Evolutionary conservation across 208 protist genomes (phyloP).

Genomic region (Vickermania spadyakhi): DNA sequence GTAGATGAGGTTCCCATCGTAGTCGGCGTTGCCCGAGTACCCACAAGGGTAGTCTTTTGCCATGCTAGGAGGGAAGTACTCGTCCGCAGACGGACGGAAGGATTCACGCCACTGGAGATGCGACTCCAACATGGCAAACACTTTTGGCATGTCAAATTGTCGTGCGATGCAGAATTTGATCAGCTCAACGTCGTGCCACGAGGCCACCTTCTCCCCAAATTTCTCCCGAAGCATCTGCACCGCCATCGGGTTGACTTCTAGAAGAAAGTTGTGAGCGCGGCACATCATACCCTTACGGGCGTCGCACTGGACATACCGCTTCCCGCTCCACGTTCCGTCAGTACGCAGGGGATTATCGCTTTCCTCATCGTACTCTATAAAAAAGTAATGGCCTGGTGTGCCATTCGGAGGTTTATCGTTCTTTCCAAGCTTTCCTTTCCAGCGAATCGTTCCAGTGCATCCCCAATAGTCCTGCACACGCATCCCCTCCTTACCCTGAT

Average conservation of each 20-base stretch:
- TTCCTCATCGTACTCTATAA: conserved; percentile 58
- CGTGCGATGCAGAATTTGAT: conserved; percentile 83
- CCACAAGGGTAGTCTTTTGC: conserved; percentile 59
- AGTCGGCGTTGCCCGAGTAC: conserved; percentile 53
- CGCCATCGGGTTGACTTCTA: conserved; percentile 39
- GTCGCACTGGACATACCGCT: conserved; percentile 44
- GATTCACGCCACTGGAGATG: conserved; percentile 57
- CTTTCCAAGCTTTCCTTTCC: conserved; percentile 51
- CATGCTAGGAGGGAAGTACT: conserved; percentile 70
- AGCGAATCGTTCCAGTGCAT: conserved; percentile 42
- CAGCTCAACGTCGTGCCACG: conserved; percentile 74
- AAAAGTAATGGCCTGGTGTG: conserved; percentile 35
- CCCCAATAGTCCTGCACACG: conserved; percentile 74
- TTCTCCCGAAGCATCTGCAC: conserved; percentile 33
- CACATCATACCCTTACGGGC: conserved; percentile 30
- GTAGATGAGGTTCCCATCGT: conserved; percentile 76
- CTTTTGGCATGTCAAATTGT: conserved; percentile 64
- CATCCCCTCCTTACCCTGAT: conserved; percentile 42
- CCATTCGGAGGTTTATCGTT: conserved; percentile 36
- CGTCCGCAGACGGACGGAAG: conserved; percentile 44
- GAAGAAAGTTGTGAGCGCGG: conserved; percentile 33
- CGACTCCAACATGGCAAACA: conserved; percentile 63
- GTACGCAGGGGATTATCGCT: conserved; percentile 29
- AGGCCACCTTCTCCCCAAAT: conserved; percentile 47
- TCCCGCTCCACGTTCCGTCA: conserved; percentile 46